Base-by-base conservation (phyloP, 169 alveolate species). In the Eimeria necatrix region DNA sequence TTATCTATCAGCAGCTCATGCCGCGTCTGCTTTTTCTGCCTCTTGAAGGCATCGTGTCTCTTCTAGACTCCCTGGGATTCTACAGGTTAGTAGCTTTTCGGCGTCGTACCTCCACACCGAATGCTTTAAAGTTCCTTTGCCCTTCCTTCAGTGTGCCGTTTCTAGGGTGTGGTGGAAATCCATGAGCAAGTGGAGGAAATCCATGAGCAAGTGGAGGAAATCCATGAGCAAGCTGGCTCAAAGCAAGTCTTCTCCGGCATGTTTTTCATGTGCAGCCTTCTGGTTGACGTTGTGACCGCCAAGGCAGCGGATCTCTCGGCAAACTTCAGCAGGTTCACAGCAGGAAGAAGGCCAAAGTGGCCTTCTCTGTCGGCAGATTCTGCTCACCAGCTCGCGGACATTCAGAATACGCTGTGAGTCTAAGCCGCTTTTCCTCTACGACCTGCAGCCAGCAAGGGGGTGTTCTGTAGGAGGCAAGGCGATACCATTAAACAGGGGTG, bases 271-370 rank as follows among this genome's bases (percentile, higher is more conserved):
- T 80, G 8, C 89, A 80, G 89, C 24, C 71, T 80, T 6, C 49
- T 80, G 6, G 89, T 80, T 8, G 89, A 80, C 22, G 89, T 80
- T 48, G 89, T 80, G 49, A 80, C 89, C 10, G 89, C 89, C n/a
- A 80, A 80, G 70, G 89, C 89, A 24, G 70, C 86, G 59, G 49
- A 51, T 12, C 86, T 74, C 41, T 9, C 49, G 10, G 22, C 86
- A 14, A 26, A 74, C 60, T 74, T 74, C 86, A 32, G 60, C 26
- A 51, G 53, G 22, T 48, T 32, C 18, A 51, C 86, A 8, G 14
- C 49, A n/a, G 26, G 60, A 16, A 32, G 86, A 12, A 32, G 86
- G 18, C 61, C 86, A 7, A 74, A 74, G 49, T 74, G 86, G 86
- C 86, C 61, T 14, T 74, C 86, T 4, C 24, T 74, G 60, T 7